phyloP scores from a whole-genome alignment of 495 filamentous ascomycete species.

The Penicillium diatomitis region DNA sequence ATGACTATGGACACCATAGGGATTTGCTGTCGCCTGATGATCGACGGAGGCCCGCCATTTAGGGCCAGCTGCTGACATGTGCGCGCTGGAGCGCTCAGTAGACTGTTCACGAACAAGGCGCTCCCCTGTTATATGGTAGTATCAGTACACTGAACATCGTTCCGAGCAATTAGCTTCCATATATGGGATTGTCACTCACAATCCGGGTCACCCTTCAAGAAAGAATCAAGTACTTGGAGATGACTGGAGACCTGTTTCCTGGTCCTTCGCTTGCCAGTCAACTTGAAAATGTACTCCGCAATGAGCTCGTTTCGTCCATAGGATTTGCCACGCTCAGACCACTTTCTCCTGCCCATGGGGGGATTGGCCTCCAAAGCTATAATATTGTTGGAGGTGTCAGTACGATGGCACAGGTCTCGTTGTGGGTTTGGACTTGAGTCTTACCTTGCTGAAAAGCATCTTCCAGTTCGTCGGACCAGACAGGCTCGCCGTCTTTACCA shows the following conservation, averaged over 20 bases:
- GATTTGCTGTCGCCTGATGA: constrained; percentile 23
- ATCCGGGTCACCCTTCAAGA: constrained; percentile 54
- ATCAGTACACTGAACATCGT: too few relatives aligned
- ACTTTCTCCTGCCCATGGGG: constrained; percentile 74
- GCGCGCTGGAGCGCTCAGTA: constrained; percentile 28
- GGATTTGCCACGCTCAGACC: constrained; percentile 57
- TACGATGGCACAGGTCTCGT: too few relatives aligned
- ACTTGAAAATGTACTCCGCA: constrained; percentile 64
- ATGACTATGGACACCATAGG: constrained; percentile 22
- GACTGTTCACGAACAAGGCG: constrained; percentile 35
- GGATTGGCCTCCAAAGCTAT: constrained; percentile 73
- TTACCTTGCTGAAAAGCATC: constrained; percentile 85
- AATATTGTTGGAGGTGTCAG: not conserved
- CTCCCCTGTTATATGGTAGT: constrained; percentile 21
- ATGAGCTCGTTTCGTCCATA: constrained; percentile 91
- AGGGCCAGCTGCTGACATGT: constrained; percentile 25
- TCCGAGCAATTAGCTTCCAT: too few relatives aligned
- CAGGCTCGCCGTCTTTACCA: constrained; percentile 44
- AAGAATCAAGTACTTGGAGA: constrained; percentile 89
- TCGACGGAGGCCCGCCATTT: constrained; percentile 35
- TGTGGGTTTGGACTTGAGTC: not conserved
- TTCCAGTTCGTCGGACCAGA: constrained; percentile 81
- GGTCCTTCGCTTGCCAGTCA: constrained; percentile 54
- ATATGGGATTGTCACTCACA: constrained; percentile 19
- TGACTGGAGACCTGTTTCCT: constrained; percentile 95